These are phyloP conservation scores for Coemansia sp. DNA, from an alignment of 192 early-diverging fungal species.

Conservation along the genomic window DNA sequence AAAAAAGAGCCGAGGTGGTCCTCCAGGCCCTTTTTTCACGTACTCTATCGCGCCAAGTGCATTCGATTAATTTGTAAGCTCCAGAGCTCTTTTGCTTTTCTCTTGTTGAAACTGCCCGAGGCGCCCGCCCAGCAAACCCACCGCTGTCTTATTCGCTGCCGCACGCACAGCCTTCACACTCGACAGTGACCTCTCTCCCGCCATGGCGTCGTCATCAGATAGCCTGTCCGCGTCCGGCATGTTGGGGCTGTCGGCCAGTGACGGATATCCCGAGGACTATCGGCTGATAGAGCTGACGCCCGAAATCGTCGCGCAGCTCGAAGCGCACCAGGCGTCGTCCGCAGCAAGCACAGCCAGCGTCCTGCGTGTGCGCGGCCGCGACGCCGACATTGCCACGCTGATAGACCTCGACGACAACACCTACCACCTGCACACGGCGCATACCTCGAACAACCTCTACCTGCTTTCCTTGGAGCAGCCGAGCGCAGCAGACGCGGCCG, in stretches of 20 bases:
- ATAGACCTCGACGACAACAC: conserved; percentile 26
- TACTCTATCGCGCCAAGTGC: too few relatives aligned
- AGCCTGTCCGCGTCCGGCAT: neutral
- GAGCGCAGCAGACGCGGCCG: neutral
- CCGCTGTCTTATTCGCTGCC: neutral
- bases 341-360: neutral
- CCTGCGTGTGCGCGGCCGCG: conserved; percentile 36
- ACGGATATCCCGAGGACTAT: conserved; percentile 44
- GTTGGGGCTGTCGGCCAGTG: conserved; percentile 32
- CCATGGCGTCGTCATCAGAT: conserved; percentile 8
- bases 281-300: conserved; percentile 42
- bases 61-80: conserved; percentile 6
- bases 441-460: conserved; percentile 51
- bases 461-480: conserved; percentile 17
- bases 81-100: neutral
- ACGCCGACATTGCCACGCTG: conserved; percentile 32
- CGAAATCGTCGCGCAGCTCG: conserved; percentile 37
- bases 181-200: neutral
- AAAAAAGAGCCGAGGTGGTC: too few relatives aligned
- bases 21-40: neutral
- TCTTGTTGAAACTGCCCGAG: neutral
- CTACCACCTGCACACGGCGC: conserved; percentile 37
- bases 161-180: too few relatives aligned
- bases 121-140: neutral
- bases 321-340: conserved; percentile 2